A percentile compares a stretch with the other conserved stretches of the same genome.
phyloP scores from a whole-genome alignment of 192 early-diverging fungal genomes.

The Polychytrium aggregatum region DNA sequence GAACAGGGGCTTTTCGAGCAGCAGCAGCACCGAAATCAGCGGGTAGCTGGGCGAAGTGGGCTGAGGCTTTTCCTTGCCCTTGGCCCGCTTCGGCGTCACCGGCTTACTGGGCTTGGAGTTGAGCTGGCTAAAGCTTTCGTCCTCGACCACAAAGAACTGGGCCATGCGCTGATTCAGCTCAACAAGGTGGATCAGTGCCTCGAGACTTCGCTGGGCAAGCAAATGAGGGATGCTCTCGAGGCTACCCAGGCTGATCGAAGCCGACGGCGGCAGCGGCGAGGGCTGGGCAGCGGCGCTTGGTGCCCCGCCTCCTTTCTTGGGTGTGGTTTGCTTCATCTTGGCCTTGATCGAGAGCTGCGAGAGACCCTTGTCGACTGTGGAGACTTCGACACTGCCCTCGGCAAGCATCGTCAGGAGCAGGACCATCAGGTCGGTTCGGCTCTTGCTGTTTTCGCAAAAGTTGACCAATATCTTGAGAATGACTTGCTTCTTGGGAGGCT shows the following conservation, averaged over 20 bases:
- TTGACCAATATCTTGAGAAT: slow-evolving; percentile 64
- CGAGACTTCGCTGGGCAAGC: slow-evolving; percentile 81
- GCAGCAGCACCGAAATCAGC: slow-evolving; percentile 66
- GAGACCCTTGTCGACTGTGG: slow-evolving; percentile 65
- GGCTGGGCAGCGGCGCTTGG: slow-evolving; percentile 6
- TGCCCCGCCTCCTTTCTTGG: slow-evolving; percentile 9
- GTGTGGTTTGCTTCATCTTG: too few relatives aligned
- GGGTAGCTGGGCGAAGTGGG: slow-evolving; percentile 46
- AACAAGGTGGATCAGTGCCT: slow-evolving; percentile 70
- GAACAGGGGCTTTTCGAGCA: slow-evolving; percentile 77
- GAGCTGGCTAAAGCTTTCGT: slow-evolving; percentile 46
- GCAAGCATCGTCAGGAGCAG: slow-evolving; percentile 77
- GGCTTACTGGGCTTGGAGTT: too few relatives aligned
- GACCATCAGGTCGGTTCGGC: slow-evolving; percentile 71
- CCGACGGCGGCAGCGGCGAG: slow-evolving; percentile 18
- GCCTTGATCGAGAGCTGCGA: slow-evolving; percentile 57
- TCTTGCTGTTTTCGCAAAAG: slow-evolving; percentile 81
- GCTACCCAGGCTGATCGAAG: slow-evolving; percentile 3
- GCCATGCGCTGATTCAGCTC: slow-evolving; percentile 63
- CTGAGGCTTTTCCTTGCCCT: slow-evolving; percentile 45
- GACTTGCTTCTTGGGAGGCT: slow-evolving; percentile 49
- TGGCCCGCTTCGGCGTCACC: slow-evolving; percentile 43
- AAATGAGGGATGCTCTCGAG: slow-evolving; percentile 71
- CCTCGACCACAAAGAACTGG: slow-evolving; percentile 67
- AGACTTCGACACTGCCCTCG: slow-evolving; percentile 66